phyloP scores from a whole-genome alignment of 306 rosid genomes.

The Quillaja saponaria region DNA sequence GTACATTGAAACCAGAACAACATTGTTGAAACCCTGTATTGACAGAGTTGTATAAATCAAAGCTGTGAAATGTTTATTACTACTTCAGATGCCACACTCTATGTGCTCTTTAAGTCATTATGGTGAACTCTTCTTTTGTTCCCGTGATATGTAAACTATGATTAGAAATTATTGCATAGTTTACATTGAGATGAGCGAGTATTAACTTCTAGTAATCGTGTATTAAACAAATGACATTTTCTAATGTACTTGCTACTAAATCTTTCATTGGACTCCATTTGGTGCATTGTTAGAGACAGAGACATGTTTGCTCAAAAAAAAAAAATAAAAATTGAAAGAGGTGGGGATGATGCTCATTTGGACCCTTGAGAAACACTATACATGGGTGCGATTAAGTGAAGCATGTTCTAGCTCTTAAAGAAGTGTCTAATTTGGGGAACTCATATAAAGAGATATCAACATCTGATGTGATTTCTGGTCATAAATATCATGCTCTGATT shows the following conservation, averaged over 20 bases:
- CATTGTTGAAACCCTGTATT: conserved; percentile 15
- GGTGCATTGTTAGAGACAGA: conserved; percentile 3
- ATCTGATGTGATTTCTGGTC: conserved; percentile 26
- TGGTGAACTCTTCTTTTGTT: conserved; percentile 21
- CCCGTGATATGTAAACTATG: not conserved
- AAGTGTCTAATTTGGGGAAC: conserved; percentile 8
- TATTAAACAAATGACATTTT: conserved; percentile 11
- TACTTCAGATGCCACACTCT: conserved; percentile 15
- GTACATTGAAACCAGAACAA: conserved; percentile 24
- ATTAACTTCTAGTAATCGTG: conserved; percentile 29
- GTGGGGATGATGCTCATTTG: conserved; percentile 5
- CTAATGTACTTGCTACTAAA: conserved; percentile 11
- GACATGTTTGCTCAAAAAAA: conserved; percentile 11
- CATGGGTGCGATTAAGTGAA: no score
- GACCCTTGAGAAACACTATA: not conserved
- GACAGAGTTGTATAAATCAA: conserved; percentile 10
- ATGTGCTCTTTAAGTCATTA: conserved; percentile 25
- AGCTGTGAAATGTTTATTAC: conserved; percentile 15
- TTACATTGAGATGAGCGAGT: conserved; percentile 18
- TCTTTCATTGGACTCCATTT: not conserved
- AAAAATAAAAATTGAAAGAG: conserved; percentile 8
- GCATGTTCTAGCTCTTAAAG: not conserved
- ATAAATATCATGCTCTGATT: conserved; percentile 15
- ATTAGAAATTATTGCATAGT: conserved; percentile 21
- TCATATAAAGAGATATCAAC: conserved; percentile 4